Percentiles rank a stretch among this genome's conserved stretches.
Conservation (phyloP, 805 yeast species). For the Saccharomycopsis capsularis region DNA sequence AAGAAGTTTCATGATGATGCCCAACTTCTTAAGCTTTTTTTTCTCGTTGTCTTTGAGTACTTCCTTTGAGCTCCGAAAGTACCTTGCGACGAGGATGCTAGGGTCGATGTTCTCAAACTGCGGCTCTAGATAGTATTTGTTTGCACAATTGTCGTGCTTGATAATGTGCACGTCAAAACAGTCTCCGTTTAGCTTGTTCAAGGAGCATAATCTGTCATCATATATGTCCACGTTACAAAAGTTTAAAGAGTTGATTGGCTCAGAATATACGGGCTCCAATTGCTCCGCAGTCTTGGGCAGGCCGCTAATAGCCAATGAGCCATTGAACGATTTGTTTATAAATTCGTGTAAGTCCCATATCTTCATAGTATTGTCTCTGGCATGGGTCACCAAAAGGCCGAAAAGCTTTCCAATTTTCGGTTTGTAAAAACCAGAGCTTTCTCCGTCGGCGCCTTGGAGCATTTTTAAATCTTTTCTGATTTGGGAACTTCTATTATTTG, state of each 20-base stretch:
- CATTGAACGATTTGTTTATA: conserved; percentile 20
- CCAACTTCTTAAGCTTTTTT: conserved; percentile 35
- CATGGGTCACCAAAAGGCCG: conserved; percentile 54
- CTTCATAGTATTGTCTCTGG: conserved; percentile 51
- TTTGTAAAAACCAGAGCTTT: not conserved
- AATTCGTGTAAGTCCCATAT: conserved; percentile 36
- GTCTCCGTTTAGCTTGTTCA: conserved; percentile 47
- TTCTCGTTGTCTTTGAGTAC: not conserved
- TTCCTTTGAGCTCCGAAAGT: conserved; percentile 10
- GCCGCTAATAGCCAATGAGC: conserved; percentile 26
- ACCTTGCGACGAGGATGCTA: conserved; percentile 19
- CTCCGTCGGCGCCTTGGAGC: not conserved
- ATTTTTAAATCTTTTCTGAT: not conserved
- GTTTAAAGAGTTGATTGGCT: conserved; percentile 70
- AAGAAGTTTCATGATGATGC: conserved; percentile 58
- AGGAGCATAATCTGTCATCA: conserved; percentile 39
- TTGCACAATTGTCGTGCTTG: not conserved
- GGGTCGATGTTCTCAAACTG: conserved; percentile 20
- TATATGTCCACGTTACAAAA: conserved; percentile 55
- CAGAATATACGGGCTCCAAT: conserved; percentile 32
- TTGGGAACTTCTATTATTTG: no score
- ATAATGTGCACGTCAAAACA: conserved; percentile 25
- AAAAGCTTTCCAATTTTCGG: conserved; percentile 22
- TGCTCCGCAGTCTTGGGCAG: not conserved
- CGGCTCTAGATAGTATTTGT: conserved; percentile 20